phyloP scores from a whole-genome alignment of 2,329 filamentous ascomycete species.

The Arachnopeziza araneosa region DNA sequence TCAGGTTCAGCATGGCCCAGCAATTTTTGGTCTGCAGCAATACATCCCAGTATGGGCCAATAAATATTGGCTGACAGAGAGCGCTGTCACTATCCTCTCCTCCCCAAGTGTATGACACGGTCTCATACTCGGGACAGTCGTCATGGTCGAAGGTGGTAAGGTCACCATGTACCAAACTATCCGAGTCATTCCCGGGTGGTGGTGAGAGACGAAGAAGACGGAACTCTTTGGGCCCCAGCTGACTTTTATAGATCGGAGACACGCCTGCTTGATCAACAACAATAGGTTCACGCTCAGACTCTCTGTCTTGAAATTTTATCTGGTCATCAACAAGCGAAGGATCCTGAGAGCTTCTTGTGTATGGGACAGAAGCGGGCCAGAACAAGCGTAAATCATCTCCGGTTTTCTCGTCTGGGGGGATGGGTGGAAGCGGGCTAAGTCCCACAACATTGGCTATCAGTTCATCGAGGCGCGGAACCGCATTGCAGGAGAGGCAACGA shows the following conservation, averaged over 20 bases:
- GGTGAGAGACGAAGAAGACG: neutral
- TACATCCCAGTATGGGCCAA: neutral
- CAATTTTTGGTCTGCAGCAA: neutral
- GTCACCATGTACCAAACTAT: neutral
- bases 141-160: neutral
- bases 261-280: no score
- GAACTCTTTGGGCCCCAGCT: neutral
- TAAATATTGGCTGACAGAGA: neutral
- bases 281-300: no score
- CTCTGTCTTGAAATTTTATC: no score
- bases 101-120: constrained; percentile 2
- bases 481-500: no score
- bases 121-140: neutral
- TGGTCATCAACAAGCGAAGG: no score
- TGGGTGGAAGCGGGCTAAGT: no score
- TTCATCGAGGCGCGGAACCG: no score
- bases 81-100: neutral
- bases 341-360: no score
- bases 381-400: no score
- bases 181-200: neutral
- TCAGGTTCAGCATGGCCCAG: constrained; percentile 1
- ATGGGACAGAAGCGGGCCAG: no score
- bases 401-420: no score
- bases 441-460: no score
- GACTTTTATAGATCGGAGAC: neutral